Conservation (phyloP, 805 yeast genomes). For the Starmerella bombi region DNA sequence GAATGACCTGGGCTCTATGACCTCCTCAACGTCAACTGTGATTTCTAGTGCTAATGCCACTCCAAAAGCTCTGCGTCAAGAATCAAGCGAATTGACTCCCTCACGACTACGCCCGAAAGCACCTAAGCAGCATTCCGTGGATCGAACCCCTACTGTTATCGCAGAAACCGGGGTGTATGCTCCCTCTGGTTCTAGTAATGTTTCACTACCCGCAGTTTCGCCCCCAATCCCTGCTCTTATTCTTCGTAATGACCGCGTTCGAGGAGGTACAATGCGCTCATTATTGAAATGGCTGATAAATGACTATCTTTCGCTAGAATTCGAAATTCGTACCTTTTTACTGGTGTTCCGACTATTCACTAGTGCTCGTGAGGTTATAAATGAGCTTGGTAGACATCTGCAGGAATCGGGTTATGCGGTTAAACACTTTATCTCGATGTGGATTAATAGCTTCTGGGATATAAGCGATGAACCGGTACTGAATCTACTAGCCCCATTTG, state of each 20-base stretch:
- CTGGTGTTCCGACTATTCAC: constrained; percentile 64
- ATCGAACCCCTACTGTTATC: too few relatives aligned
- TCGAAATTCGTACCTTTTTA: constrained; percentile 61
- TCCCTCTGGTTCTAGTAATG: neutral
- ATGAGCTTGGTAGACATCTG: constrained; percentile 46
- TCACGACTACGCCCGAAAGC: neutral
- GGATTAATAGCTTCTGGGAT: constrained; percentile 90
- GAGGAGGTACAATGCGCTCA: constrained; percentile 28
- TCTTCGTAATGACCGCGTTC: constrained; percentile 21
- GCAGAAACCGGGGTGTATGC: neutral
- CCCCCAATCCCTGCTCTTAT: constrained; percentile 3
- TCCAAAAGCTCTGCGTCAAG: too few relatives aligned
- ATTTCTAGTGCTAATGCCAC: too few relatives aligned
- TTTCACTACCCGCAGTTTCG: neutral
- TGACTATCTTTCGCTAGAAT: constrained; percentile 20
- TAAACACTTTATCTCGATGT: constrained; percentile 26
- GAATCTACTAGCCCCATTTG: constrained; percentile 5
- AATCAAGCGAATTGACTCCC: neutral
- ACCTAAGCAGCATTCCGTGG: neutral
- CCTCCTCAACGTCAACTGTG: too few relatives aligned
- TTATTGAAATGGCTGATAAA: constrained; percentile 21
- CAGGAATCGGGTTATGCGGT: constrained; percentile 43
- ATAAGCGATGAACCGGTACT: constrained; percentile 46
- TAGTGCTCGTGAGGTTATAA: constrained; percentile 50
- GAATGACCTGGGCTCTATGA: too few relatives aligned